These are phyloP conservation scores for Agaricus blazei DNA, from an alignment of 768 basidiomycete species.

Conservation along the genomic window DNA sequence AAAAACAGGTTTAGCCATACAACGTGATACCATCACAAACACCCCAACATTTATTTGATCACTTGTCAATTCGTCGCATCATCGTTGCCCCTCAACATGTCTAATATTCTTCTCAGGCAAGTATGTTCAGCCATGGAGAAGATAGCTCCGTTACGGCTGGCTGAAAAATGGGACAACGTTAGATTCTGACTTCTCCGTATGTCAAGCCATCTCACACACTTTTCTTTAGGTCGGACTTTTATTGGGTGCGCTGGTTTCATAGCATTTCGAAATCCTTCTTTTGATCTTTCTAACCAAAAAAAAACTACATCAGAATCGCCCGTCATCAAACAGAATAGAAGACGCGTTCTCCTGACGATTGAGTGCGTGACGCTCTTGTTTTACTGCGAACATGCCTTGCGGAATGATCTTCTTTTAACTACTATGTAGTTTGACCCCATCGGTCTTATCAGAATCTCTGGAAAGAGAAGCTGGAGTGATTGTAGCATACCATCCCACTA, in stretches of 20 bases:
- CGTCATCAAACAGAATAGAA: slow-evolving; percentile 37
- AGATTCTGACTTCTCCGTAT: slow-evolving; percentile 21
- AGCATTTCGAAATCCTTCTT: neutral
- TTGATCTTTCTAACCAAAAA: neutral
- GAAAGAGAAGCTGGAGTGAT: slow-evolving; percentile 57
- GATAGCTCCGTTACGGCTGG: slow-evolving; percentile 81
- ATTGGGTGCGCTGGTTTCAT: slow-evolving; percentile 42
- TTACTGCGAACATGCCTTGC: neutral
- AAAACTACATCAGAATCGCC: slow-evolving; percentile 43
- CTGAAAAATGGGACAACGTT: slow-evolving; percentile 95
- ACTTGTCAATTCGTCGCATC: neutral
- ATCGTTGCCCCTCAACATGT: slow-evolving; percentile 18
- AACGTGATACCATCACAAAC: neutral
- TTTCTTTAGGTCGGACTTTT: slow-evolving; percentile 60
- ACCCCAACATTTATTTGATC: neutral
- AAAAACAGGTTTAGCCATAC: neutral
- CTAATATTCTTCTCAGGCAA: slow-evolving; percentile 38
- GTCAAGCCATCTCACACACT: slow-evolving; percentile 11
- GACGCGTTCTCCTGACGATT: slow-evolving; percentile 60
- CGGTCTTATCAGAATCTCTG: slow-evolving; percentile 67
- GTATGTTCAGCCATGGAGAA: slow-evolving; percentile 71
- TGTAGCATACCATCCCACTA: slow-evolving; percentile 81
- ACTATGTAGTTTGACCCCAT: slow-evolving; percentile 57
- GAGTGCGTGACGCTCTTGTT: slow-evolving; percentile 38
- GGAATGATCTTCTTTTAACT: slow-evolving; percentile 12